A percentile compares a stretch with the other conserved stretches of the same genome.
Conservation (phyloP, 2,329 filamentous ascomycete genomes). For the Kalaharituber pfeilii region DNA sequence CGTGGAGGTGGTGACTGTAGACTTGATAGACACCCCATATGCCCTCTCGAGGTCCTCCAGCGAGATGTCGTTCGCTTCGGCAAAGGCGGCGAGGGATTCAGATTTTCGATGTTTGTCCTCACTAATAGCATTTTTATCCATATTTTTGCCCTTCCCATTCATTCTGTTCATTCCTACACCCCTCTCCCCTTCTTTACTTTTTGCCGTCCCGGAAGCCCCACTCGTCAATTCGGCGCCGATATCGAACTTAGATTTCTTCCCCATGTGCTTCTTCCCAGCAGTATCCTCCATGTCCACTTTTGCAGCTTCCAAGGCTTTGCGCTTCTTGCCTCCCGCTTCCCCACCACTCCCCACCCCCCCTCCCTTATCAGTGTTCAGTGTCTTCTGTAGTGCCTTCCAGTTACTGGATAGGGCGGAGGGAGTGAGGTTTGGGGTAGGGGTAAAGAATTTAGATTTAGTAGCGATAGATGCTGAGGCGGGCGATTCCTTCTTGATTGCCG, state of each 20-base stretch:
- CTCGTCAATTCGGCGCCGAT: background rate
- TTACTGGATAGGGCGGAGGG: constrained; percentile 19
- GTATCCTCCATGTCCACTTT: background rate
- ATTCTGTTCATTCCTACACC: background rate
- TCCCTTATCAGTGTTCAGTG: constrained; percentile 6
- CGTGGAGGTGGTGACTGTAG: constrained; percentile 11
- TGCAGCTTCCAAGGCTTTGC: too few relatives aligned
- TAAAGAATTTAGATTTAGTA: background rate
- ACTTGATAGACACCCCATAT: constrained; percentile 35
- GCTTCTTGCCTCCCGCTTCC: background rate
- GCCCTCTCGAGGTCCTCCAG: constrained; percentile 43
- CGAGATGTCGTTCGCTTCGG: constrained; percentile 43
- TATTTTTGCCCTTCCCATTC: background rate
- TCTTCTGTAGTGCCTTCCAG: constrained; percentile 21
- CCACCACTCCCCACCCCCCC: background rate
- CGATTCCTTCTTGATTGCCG: background rate
- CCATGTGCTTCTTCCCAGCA: background rate
- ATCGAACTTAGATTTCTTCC: background rate
- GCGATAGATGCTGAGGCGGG: background rate
- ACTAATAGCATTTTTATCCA: background rate
- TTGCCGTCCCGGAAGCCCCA: background rate
- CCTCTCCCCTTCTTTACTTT: constrained; percentile 1
- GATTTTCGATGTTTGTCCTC: constrained; percentile 1
- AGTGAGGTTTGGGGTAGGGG: background rate
- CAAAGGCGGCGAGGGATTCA: constrained; percentile 42